Evolutionary conservation across 805 yeast species (phyloP).

Genomic region (Cyberlindnera xylosilytica): DNA sequence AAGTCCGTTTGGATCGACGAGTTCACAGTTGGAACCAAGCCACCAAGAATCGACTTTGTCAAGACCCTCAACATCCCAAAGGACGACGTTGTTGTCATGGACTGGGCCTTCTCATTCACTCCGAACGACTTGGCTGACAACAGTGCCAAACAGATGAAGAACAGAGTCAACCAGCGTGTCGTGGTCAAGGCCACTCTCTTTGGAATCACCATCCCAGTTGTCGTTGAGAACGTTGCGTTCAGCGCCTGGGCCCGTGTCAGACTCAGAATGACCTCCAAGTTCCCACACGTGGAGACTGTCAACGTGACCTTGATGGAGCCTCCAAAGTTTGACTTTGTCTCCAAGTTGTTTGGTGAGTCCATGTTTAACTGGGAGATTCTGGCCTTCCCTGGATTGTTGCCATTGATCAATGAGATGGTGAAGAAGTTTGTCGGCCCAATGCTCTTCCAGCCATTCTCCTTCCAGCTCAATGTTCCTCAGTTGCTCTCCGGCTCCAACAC

Average conservation of each 20-base stretch:
- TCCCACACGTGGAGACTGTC: constrained; percentile 92
- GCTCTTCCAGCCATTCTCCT: constrained; percentile 83
- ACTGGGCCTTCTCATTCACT: constrained; percentile 89
- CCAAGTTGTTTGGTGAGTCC: constrained; percentile 71
- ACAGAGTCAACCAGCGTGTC: constrained; percentile 77
- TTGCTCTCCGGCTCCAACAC: constrained; percentile 82
- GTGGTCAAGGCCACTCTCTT: constrained; percentile 78
- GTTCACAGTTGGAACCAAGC: constrained; percentile 91
- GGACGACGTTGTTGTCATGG: constrained; percentile 94
- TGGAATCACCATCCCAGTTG: constrained; percentile 77
- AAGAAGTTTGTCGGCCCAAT: constrained; percentile 86
- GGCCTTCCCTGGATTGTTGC: constrained; percentile 80
- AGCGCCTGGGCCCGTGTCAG: constrained; percentile 73
- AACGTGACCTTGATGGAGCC: constrained; percentile 82
- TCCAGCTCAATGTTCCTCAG: constrained; percentile 91
- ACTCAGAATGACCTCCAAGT: constrained; percentile 82
- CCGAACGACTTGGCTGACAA: constrained; percentile 89
- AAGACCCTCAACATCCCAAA: constrained; percentile 89
- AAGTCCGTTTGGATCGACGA: constrained; percentile 82
- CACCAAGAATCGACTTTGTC: constrained; percentile 88
- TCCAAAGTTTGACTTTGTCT: constrained; percentile 83
- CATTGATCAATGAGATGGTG: constrained; percentile 81
- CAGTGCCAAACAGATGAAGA: constrained; percentile 79
- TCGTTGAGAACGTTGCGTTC: constrained; percentile 78
- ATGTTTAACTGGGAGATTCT: constrained; percentile 85